phyloP scores from a whole-genome alignment of 2,329 filamentous ascomycete genomes.

The Colletotrichum sp. region DNA sequence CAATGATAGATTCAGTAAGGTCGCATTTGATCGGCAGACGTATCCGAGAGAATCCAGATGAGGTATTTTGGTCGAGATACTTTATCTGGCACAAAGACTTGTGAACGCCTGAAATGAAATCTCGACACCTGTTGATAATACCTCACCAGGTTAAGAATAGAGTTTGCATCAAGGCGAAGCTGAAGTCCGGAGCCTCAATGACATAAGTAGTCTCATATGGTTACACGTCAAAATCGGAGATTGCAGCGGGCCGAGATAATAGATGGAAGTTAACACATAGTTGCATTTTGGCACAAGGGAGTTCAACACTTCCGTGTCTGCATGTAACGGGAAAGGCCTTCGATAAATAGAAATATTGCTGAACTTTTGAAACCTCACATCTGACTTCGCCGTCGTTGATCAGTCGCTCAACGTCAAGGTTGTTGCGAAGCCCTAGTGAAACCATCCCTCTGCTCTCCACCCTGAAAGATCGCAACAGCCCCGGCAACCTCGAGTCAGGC shows the following conservation, averaged over 20 bases:
- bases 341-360: background rate
- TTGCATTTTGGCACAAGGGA: background rate
- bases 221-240: background rate
- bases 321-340: background rate
- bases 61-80: background rate
- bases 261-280: background rate
- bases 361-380: accelerated
- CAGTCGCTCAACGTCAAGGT: background rate
- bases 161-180: background rate
- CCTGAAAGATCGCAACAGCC: background rate
- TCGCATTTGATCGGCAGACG: background rate
- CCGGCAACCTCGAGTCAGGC: background rate
- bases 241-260: background rate
- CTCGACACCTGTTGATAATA: accelerated
- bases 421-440: background rate
- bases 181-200: accelerated
- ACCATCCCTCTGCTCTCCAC: background rate
- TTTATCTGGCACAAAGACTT: background rate
- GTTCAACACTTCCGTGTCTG: background rate
- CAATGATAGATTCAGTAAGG: background rate
- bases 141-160: background rate
- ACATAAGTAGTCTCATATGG: accelerated
- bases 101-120: background rate
- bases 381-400: background rate
- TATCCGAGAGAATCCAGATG: background rate